Evolutionary conservation across 2,329 filamentous ascomycete species (phyloP).

Genomic region (Didymella lethalis): DNA sequence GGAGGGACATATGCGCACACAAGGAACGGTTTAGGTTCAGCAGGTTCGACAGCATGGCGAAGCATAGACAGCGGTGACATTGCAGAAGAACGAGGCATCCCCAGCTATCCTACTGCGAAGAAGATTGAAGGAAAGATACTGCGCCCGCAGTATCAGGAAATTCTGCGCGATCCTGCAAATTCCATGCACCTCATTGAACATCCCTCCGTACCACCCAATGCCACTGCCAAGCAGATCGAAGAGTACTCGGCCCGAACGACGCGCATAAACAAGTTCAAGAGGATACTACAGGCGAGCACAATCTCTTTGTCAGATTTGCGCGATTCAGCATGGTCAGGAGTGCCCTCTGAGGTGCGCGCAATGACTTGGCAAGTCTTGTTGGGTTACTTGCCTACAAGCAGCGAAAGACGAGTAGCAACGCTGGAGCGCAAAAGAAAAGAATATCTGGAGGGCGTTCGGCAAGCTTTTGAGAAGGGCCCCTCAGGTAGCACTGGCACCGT

Average conservation of each 20-base stretch:
- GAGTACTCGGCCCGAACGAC: constrained; percentile 86
- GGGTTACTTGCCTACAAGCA: constrained; percentile 95
- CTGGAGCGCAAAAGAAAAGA: constrained; percentile 95
- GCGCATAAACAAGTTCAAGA: constrained; percentile 98
- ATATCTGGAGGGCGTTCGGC: constrained; percentile 87
- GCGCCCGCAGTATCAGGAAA: constrained; percentile 96
- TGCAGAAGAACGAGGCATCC: constrained; percentile 83
- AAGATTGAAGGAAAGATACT: constrained; percentile 95
- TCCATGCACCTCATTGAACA: constrained; percentile 94
- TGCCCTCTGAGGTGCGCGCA: constrained; percentile 92
- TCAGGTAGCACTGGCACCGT: constrained; percentile 41
- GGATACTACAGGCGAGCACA: constrained; percentile 88
- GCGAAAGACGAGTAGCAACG: constrained; percentile 86
- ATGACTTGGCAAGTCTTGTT: constrained; percentile 99
- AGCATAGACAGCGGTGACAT: constrained; percentile 89
- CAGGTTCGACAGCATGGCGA: constrained; percentile 56
- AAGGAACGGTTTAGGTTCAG: constrained; percentile 28
- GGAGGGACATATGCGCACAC: constrained; percentile 40
- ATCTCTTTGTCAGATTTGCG: constrained; percentile 86
- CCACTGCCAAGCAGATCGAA: constrained; percentile 83
- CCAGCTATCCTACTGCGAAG: constrained; percentile 85
- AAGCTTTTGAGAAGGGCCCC: constrained; percentile 67
- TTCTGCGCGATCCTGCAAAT: constrained; percentile 85
- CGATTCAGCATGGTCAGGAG: constrained; percentile 88
- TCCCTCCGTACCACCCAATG: constrained; percentile 74